A percentile compares a stretch with the other conserved stretches of the same genome.
Evolutionary conservation across 2,329 filamentous ascomycete genomes (phyloP).

Genomic region (Fusarium torulosum): DNA sequence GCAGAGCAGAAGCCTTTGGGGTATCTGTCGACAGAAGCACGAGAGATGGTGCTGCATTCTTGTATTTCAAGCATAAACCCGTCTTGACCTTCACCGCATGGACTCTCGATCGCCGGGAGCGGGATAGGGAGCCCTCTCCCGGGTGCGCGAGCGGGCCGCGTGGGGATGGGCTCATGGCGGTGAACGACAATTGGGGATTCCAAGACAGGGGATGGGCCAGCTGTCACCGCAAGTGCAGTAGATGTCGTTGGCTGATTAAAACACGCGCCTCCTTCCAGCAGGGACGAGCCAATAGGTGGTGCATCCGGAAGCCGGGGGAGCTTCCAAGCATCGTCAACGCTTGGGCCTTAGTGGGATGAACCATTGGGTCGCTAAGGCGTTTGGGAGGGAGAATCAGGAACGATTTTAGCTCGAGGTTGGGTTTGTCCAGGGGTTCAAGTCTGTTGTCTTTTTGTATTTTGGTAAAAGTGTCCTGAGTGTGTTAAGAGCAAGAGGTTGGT

Average conservation of each 20-base stretch:
- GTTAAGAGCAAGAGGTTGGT: slow-evolving; percentile 30
- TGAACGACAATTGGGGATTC: slow-evolving; percentile 39
- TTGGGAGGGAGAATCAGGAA: slow-evolving; percentile 33
- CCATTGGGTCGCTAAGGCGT: slow-evolving; percentile 43
- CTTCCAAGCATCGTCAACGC: slow-evolving; percentile 37
- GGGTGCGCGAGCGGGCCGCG: slow-evolving; percentile 46
- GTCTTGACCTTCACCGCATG: slow-evolving; percentile 38
- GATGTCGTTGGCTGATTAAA: slow-evolving; percentile 37
- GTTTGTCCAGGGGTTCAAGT: slow-evolving; percentile 24
- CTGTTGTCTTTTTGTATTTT: not conserved
- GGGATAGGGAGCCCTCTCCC: slow-evolving; percentile 32
- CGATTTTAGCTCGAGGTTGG: slow-evolving; percentile 37
- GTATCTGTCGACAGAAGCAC: slow-evolving; percentile 28
- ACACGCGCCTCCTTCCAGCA: slow-evolving; percentile 28
- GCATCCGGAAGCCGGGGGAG: slow-evolving; percentile 41
- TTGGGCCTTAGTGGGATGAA: slow-evolving; percentile 35
- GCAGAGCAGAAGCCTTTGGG: slow-evolving; percentile 42
- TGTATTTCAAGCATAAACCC: slow-evolving; percentile 36
- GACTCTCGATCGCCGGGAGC: slow-evolving; percentile 26
- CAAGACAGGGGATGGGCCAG: slow-evolving; percentile 43
- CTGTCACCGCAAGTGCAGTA: slow-evolving; percentile 49
- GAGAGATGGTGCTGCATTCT: slow-evolving; percentile 42
- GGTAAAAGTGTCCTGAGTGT: not conserved
- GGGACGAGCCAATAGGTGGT: slow-evolving; percentile 46
- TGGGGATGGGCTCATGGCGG: slow-evolving; percentile 47